Conservation (phyloP, 2,329 filamentous ascomycete species). For the Microdochium nivale region DNA sequence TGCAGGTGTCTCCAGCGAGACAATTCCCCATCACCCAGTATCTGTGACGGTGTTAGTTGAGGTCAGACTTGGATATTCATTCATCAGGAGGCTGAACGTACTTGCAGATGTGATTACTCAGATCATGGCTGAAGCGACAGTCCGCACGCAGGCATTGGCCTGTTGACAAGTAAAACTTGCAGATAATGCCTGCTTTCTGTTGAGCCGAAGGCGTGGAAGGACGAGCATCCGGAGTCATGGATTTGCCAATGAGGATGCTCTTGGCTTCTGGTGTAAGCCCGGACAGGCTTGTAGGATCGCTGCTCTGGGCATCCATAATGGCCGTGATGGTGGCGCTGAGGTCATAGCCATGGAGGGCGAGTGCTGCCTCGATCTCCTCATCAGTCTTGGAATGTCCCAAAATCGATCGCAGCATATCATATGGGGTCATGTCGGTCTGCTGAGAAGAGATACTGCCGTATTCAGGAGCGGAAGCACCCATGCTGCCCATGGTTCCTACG, state of each 20-base stretch:
- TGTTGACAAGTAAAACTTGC: conserved; percentile 93
- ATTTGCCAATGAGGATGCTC: conserved; percentile 79
- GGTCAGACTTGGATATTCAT: conserved; percentile 50
- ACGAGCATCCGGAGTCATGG: conserved; percentile 66
- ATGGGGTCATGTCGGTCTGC: conserved; percentile 89
- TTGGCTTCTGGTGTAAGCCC: conserved; percentile 45
- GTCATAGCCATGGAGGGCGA: conserved; percentile 86
- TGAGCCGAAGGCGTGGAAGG: conserved; percentile 70
- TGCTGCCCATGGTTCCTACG: conserved; percentile 55
- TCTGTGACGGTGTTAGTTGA: conserved; percentile 34
- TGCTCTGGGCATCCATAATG: conserved; percentile 67
- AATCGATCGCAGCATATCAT: conserved; percentile 95
- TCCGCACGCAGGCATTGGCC: conserved; percentile 94
- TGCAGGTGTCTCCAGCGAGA: conserved; percentile 84
- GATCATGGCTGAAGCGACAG: conserved; percentile 93
- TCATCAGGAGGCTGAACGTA: conserved; percentile 39
- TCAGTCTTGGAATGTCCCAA: conserved; percentile 82
- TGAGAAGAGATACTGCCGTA: conserved; percentile 48
- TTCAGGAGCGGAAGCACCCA: conserved; percentile 76
- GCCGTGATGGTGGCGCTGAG: conserved; percentile 84
- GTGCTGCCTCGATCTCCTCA: conserved; percentile 87
- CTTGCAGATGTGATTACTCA: conserved; percentile 97
- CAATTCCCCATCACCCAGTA: conserved; percentile 97
- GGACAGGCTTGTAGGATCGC: conserved; percentile 35
- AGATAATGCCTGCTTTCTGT: conserved; percentile 80